Evolutionary conservation across 306 rosid genomes (phyloP).

Genomic region (Vigna nakashimae): DNA sequence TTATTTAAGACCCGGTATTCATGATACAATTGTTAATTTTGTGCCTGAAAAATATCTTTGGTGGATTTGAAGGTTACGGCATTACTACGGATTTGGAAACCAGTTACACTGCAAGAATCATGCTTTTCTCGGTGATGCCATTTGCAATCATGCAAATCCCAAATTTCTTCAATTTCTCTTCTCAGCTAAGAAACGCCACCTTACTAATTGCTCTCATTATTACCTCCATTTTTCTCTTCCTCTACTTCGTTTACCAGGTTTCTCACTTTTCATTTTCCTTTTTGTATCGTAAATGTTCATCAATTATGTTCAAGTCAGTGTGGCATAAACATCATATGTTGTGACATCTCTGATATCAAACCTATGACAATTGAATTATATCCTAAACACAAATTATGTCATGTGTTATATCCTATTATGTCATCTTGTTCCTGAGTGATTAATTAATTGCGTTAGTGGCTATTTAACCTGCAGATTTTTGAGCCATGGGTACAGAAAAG

Average conservation of each 20-base stretch:
- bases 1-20: too few species aligned
- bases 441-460: not conserved
- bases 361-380: not conserved
- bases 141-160: slow-evolving; percentile 55
- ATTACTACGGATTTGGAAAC: slow-evolving; percentile 55
- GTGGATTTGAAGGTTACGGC: slow-evolving; percentile 50
- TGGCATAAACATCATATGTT: too few species aligned
- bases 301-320: not conserved
- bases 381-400: not conserved
- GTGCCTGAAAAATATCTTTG: not conserved
- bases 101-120: slow-evolving; percentile 51
- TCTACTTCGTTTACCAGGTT: slow-evolving; percentile 61
- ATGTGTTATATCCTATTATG: not conserved
- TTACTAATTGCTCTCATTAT: slow-evolving; percentile 46
- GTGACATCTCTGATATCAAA: not conserved
- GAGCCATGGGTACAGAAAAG: slow-evolving; percentile 51
- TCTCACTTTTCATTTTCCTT: not conserved
- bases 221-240: slow-evolving; percentile 42
- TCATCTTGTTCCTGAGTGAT: not conserved
- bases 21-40: not conserved
- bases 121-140: slow-evolving; percentile 51
- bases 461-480: slow-evolving; percentile 42
- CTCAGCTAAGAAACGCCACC: slow-evolving; percentile 36
- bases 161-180: slow-evolving; percentile 41
- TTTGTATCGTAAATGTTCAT: not conserved